Evolutionary conservation across 768 basidiomycete species (phyloP).

Genomic region (Tricholoma matsutake): DNA sequence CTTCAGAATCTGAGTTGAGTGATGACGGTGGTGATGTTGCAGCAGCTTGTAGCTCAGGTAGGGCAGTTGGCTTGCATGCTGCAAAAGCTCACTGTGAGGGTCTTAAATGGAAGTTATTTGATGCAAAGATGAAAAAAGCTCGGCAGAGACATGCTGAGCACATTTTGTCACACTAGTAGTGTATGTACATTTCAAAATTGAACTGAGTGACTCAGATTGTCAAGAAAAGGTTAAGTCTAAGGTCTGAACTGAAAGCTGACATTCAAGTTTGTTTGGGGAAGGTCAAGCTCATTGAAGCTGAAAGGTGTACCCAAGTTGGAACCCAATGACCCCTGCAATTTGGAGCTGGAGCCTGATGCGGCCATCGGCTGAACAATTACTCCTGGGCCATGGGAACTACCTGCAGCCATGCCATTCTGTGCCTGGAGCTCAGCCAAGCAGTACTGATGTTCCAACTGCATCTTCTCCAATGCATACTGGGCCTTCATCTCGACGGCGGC

Average conservation of each 20-base stretch:
- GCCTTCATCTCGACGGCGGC: constrained; percentile 16
- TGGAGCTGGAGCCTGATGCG: not conserved
- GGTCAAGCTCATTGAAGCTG: not conserved
- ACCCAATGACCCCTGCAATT: not conserved
- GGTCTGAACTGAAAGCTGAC: not conserved
- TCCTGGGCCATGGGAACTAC: not conserved
- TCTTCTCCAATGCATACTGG: not conserved
- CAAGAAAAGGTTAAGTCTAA: not conserved
- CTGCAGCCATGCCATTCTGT: not conserved
- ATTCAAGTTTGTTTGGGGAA: not conserved
- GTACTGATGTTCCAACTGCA: not conserved
- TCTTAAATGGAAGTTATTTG: constrained; percentile 25
- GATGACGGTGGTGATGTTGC: not conserved
- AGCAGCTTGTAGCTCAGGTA: not conserved
- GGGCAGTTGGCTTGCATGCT: not conserved
- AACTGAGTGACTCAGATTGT: not conserved
- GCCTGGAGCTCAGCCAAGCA: not conserved
- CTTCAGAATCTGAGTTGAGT: too few relatives aligned
- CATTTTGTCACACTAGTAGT: not conserved
- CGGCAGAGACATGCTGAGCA: not conserved
- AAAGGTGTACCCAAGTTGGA: not conserved
- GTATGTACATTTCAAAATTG: not conserved
- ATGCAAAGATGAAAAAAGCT: constrained; percentile 7
- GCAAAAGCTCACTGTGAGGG: not conserved
- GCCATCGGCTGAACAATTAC: not conserved